These are phyloP conservation scores for Aureobasidium sp. DNA, from an alignment of 2,329 filamentous ascomycete genomes.

Conservation along the genomic window DNA sequence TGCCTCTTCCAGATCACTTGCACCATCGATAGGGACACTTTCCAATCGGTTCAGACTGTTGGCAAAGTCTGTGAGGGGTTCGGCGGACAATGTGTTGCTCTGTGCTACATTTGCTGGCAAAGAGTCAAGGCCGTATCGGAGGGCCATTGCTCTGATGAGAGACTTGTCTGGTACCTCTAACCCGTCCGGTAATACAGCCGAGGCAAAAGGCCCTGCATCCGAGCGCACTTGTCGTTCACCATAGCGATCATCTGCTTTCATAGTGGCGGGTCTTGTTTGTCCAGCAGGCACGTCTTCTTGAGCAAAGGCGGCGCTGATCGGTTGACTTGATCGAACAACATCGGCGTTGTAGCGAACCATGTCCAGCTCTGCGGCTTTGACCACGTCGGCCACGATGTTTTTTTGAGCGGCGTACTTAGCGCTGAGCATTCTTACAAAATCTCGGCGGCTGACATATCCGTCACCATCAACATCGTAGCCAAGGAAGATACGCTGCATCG, in stretches of 20 bases:
- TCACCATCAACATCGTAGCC: constrained; percentile 89
- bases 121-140: constrained; percentile 33
- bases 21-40: background rate
- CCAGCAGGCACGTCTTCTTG: constrained; percentile 31
- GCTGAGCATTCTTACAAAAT: constrained; percentile 85
- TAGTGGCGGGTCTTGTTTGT: constrained; percentile 22
- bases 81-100: background rate
- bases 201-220: constrained; percentile 3
- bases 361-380: constrained; percentile 68
- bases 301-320: constrained; percentile 40
- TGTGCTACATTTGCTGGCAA: background rate
- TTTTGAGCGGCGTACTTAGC: constrained; percentile 89
- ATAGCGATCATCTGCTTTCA: constrained; percentile 30
- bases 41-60: background rate
- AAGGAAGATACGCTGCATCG: constrained; percentile 68
- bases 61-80: background rate
- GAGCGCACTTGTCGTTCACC: constrained; percentile 25
- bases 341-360: constrained; percentile 25
- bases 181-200: constrained; percentile 15
- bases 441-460: constrained; percentile 74
- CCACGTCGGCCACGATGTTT: constrained; percentile 77
- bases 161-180: background rate
- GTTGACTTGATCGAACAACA: constrained; percentile 38
- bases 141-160: background rate
- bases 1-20: background rate